Evolutionary conservation across 139 green algal species (phyloP).

Genomic region (Marvania coccoides): DNA sequence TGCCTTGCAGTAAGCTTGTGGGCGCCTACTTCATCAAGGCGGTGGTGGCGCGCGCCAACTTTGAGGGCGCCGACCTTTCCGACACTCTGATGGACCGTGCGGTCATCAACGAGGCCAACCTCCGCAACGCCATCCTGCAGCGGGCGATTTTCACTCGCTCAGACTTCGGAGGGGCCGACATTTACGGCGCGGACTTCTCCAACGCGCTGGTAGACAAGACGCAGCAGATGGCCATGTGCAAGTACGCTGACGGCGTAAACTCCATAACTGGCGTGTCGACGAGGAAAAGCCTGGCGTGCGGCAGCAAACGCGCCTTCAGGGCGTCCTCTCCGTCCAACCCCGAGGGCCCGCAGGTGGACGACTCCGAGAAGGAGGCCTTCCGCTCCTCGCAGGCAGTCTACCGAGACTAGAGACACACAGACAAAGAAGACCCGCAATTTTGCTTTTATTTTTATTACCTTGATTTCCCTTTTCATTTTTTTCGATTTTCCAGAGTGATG

Average conservation of each 20-base stretch:
- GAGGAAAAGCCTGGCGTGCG: constrained; percentile 78
- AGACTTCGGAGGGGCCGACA: constrained; percentile 44
- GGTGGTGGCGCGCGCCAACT: constrained; percentile 31
- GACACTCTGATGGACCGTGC: constrained; percentile 86
- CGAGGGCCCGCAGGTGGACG: constrained; percentile 59
- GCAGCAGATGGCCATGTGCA: constrained; percentile 79
- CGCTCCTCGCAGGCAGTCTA: constrained; percentile 46
- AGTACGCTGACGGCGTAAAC: constrained; percentile 81
- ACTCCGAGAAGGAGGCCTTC: constrained; percentile 74
- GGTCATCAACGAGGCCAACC: constrained; percentile 78
- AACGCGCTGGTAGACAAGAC: constrained; percentile 87
- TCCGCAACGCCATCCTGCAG: constrained; percentile 72
- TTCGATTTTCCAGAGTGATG: not conserved
- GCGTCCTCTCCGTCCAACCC: constrained; percentile 44
- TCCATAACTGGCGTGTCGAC: constrained; percentile 68
- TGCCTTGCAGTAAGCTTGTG: constrained; percentile 19
- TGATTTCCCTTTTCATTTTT: not conserved
- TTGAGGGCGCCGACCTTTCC: constrained; percentile 73
- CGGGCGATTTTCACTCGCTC: constrained; percentile 72
- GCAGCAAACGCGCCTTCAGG: constrained; percentile 41
- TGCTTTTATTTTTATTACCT: not conserved
- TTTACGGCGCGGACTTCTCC: constrained; percentile 82
- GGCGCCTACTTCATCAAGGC: constrained; percentile 73
- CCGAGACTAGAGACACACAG: constrained; percentile 35
- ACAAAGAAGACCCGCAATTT: not conserved